These are phyloP conservation scores for Candida tunisiensis DNA, from an alignment of 1,139 yeast genomes.

Conservation along the genomic window DNA sequence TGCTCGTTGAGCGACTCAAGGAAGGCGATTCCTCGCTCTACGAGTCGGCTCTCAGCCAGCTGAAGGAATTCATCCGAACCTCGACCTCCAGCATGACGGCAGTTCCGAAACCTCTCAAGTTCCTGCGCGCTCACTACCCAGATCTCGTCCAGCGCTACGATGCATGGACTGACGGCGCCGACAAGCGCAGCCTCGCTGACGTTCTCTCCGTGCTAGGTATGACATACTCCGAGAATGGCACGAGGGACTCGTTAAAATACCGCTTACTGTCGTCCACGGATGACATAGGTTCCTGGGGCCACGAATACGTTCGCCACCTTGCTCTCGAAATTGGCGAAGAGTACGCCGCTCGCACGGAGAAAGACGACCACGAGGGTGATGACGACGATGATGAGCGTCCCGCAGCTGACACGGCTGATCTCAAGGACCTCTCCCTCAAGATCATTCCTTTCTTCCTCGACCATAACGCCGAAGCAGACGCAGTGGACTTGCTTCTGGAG, in stretches of 20 bases:
- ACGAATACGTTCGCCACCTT: conserved; percentile 89
- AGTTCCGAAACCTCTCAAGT: conserved; percentile 95
- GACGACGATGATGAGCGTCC: conserved; percentile 2
- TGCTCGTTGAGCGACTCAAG: conserved; percentile 63
- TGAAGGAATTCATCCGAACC: conserved; percentile 70
- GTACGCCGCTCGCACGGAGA: conserved; percentile 50
- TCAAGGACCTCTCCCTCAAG: conserved; percentile 51
- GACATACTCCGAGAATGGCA: conserved; percentile 82
- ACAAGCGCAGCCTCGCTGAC: conserved; percentile 48
- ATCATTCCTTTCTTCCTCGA: conserved; percentile 82
- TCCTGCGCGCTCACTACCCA: conserved; percentile 76
- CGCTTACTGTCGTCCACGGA: conserved; percentile 51
- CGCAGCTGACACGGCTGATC: conserved; percentile 16
- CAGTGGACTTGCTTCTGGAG: conserved; percentile 83
- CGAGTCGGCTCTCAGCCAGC: conserved; percentile 39
- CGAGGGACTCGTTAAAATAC: conserved; percentile 66
- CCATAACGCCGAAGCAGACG: conserved; percentile 98
- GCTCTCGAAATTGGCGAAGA: conserved; percentile 91
- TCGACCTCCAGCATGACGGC: conserved; percentile 99
- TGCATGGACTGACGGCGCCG: conserved; percentile 33
- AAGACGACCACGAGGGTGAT: conserved; percentile 11
- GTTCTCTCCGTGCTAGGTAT: conserved; percentile 85
- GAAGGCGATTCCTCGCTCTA: conserved; percentile 36
- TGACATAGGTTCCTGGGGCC: conserved; percentile 85
- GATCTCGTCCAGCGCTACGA: conserved; percentile 47